Conservation (phyloP, 495 filamentous ascomycete genomes). For the Aspergillus incahuasiensis region DNA sequence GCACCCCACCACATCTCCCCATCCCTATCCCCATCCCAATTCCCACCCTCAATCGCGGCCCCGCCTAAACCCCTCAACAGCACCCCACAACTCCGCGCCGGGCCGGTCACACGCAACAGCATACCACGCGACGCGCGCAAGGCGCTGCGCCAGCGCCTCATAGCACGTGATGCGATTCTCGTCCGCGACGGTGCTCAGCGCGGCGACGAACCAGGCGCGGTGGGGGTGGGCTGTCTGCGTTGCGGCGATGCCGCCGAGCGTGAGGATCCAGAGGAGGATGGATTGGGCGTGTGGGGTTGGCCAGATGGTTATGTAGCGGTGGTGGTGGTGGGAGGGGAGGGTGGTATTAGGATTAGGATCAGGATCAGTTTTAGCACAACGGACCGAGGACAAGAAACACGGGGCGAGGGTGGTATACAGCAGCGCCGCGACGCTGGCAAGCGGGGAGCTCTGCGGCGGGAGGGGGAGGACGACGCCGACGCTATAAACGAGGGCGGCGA, state of each 20-base stretch:
- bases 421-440: conserved; percentile 22
- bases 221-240: conserved; percentile 16
- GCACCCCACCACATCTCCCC: too few relatives aligned
- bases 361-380: too few relatives aligned
- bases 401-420: conserved; percentile 20
- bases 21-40: too few relatives aligned
- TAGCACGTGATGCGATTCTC: conserved; percentile 22
- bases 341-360: too few relatives aligned
- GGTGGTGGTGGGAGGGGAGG: too few relatives aligned
- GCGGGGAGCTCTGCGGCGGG: conserved; percentile 32
- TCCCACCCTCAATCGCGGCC: too few relatives aligned
- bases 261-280: conserved; percentile 32
- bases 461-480: conserved; percentile 40
- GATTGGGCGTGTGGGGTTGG: conserved; percentile 17
- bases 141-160: conserved; percentile 18
- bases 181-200: conserved; percentile 17
- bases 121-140: conserved; percentile 34
- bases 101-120: conserved; percentile 32
- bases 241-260: conserved; percentile 35
- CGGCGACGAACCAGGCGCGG: conserved; percentile 30
- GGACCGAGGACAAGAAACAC: not conserved
- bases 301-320: too few relatives aligned
- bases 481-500: conserved; percentile 31
- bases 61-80: conserved; percentile 14
- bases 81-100: conserved; percentile 26